phyloP scores from a whole-genome alignment of 2,329 filamentous ascomycete species.

The Nigrograna mackinnonii region DNA sequence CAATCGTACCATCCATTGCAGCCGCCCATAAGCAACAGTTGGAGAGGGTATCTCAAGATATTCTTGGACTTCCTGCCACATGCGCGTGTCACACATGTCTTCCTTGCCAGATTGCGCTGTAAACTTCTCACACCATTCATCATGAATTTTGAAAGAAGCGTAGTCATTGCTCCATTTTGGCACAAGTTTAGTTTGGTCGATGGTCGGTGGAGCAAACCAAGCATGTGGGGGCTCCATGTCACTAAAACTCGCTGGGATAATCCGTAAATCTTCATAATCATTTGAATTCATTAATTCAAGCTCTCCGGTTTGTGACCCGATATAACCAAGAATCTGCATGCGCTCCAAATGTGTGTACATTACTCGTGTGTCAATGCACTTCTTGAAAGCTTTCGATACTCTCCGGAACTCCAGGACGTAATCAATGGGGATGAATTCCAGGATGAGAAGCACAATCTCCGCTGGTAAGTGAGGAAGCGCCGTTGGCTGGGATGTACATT shows the following conservation, averaged over 20 bases:
- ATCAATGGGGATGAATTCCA: conserved; percentile 29
- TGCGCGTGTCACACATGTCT: background rate
- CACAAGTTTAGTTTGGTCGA: background rate
- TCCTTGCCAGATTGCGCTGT: background rate
- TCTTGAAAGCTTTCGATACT: conserved; percentile 32
- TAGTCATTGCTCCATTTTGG: conserved; percentile 18
- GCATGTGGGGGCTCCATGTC: background rate
- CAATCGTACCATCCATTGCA: background rate
- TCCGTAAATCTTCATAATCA: background rate
- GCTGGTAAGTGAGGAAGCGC: conserved; percentile 27
- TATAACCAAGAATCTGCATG: conserved; percentile 12
- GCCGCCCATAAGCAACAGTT: background rate
- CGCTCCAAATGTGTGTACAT: conserved; percentile 24
- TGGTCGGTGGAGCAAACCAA: background rate
- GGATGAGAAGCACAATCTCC: conserved; percentile 29
- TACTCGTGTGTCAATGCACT: conserved; percentile 33
- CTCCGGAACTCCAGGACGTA: conserved; percentile 30
- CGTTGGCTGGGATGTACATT: conserved; percentile 8
- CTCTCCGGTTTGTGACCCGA: background rate
- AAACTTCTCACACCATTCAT: conserved; percentile 23
- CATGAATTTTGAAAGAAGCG: conserved; percentile 26
- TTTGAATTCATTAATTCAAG: background rate
- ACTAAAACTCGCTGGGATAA: background rate
- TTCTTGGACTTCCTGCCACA: background rate
- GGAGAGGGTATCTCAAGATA: background rate